Conservation (phyloP, 164 flowering plant species). For the Aristolochia fimbriata region DNA sequence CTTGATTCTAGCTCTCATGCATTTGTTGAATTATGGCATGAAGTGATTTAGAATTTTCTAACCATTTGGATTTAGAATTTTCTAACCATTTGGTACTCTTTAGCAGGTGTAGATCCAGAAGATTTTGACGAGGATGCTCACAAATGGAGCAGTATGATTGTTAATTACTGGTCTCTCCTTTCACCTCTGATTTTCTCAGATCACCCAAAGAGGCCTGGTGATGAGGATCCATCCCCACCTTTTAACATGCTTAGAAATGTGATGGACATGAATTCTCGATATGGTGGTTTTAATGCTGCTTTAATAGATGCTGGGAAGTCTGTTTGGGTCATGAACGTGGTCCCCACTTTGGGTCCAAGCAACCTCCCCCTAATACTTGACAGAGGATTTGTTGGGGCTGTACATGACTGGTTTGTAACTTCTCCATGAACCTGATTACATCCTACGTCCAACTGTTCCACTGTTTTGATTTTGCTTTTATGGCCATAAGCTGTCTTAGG, state of each 20-base stretch:
- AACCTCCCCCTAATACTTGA: slow-evolving; percentile 79
- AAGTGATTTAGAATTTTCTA: too few species aligned
- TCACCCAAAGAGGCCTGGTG: slow-evolving; percentile 99
- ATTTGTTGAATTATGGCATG: not conserved
- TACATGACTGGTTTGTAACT: slow-evolving; percentile 81
- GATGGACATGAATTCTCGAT: slow-evolving; percentile 92
- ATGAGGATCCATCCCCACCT: slow-evolving; percentile 97
- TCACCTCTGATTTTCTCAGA: slow-evolving; percentile 95
- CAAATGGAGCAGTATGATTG: slow-evolving; percentile 50
- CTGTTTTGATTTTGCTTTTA: too few species aligned
- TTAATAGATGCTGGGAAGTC: slow-evolving; percentile 65
- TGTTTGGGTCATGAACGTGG: slow-evolving; percentile 98
- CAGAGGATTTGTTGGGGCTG: slow-evolving; percentile 80
- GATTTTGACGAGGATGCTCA: slow-evolving; percentile 57
- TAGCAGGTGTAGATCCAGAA: slow-evolving; percentile 54
- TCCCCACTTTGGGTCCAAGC: slow-evolving; percentile 67
- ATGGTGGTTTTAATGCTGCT: slow-evolving; percentile 90
- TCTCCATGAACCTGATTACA: not conserved
- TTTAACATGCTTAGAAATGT: slow-evolving; percentile 95
- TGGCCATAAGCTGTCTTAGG: too few species aligned
- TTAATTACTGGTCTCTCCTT: slow-evolving; percentile 88
- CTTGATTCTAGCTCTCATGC: not conserved
- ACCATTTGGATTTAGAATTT: not conserved
- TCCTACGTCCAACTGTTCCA: not conserved
- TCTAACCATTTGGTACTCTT: not conserved